phyloP scores from a whole-genome alignment of 441 rosid genomes.

The Arabidopsis lyrata region DNA sequence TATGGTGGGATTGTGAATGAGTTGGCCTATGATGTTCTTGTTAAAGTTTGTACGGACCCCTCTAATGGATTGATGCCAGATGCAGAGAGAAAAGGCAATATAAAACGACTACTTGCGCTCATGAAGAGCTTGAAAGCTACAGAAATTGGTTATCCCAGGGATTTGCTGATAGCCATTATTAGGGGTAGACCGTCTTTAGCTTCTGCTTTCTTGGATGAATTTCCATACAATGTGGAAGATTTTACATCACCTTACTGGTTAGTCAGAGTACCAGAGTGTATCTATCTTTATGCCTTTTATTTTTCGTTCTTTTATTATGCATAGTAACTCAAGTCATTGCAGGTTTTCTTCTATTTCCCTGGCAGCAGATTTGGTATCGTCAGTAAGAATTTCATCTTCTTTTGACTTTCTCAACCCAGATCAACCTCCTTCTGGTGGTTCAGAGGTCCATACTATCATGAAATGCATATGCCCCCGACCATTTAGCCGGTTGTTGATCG shows the following conservation, averaged over 20 bases:
- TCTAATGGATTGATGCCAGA: conserved; percentile 93
- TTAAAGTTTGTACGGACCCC: conserved; percentile 81
- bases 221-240: conserved; percentile 93
- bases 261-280: conserved; percentile 43
- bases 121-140: conserved; percentile 87
- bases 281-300: background rate
- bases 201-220: conserved; percentile 80
- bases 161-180: conserved; percentile 76
- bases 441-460: conserved; percentile 65
- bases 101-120: conserved; percentile 67
- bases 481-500: conserved; percentile 72
- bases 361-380: conserved; percentile 76
- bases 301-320: conserved; percentile 33
- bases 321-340: conserved; percentile 63
- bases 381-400: conserved; percentile 58
- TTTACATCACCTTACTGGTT: conserved; percentile 82
- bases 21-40: conserved; percentile 70
- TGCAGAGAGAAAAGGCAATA: conserved; percentile 69
- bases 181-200: conserved; percentile 71
- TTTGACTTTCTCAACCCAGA: conserved; percentile 61
- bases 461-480: conserved; percentile 77
- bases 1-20: conserved; percentile 60
- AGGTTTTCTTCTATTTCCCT: conserved; percentile 83
- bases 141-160: conserved; percentile 70
- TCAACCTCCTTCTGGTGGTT: conserved; percentile 51